These are phyloP conservation scores for Metrosideros polymorpha DNA, from an alignment of 441 rosid genomes.

Conservation along the genomic window DNA sequence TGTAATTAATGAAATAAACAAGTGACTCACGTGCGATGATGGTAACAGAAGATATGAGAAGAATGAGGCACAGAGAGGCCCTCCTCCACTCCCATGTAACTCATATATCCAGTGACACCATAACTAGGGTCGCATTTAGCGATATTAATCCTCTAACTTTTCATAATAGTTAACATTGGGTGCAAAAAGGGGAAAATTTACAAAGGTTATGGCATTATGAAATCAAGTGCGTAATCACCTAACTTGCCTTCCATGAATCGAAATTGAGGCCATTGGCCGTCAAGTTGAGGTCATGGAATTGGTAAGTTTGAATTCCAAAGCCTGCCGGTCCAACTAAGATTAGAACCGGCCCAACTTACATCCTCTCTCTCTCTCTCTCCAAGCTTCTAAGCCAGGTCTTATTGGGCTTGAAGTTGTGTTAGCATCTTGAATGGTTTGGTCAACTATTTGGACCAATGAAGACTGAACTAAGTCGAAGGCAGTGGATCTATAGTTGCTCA, in stretches of 20 bases:
- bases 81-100: background rate
- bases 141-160: background rate
- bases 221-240: background rate
- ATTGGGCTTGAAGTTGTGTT: background rate
- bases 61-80: background rate
- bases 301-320: background rate
- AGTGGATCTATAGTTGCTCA: background rate
- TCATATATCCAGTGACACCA: background rate
- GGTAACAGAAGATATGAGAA: background rate
- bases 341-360: background rate
- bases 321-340: background rate
- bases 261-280: background rate
- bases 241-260: background rate
- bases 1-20: too few relatives aligned
- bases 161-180: background rate
- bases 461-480: background rate
- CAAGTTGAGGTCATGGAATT: background rate
- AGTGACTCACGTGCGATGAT: too few relatives aligned
- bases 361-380: background rate
- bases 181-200: background rate
- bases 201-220: background rate
- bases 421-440: background rate
- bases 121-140: too few relatives aligned
- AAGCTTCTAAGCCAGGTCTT: background rate
- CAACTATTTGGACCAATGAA: background rate